Evolutionary conservation across 129 eudicot species (phyloP).

Genomic region (Flaveria linearis): DNA sequence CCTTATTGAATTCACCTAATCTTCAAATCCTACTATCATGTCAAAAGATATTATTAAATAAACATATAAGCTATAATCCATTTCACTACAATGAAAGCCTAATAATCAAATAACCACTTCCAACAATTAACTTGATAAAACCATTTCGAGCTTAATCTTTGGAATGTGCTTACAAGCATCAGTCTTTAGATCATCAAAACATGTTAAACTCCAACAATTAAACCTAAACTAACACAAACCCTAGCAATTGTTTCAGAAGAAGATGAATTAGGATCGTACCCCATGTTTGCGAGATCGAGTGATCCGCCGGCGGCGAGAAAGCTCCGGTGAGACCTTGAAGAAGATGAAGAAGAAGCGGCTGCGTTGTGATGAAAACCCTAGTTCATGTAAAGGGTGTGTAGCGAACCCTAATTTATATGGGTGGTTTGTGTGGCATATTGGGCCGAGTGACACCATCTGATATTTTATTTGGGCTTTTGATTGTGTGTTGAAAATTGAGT

Average conservation of each 20-base stretch:
- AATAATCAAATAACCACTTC: not conserved
- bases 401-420: constrained; percentile 10
- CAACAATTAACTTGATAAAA: not conserved
- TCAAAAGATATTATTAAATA: not conserved
- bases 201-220: not conserved
- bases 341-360: constrained; percentile 31
- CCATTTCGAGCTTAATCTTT: not conserved
- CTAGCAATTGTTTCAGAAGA: not conserved
- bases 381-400: constrained; percentile 9
- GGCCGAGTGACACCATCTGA: not conserved
- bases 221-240: not conserved
- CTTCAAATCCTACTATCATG: not conserved
- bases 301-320: constrained; percentile 14
- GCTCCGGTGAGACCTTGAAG: constrained; percentile 14
- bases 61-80: not conserved
- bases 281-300: constrained; percentile 37
- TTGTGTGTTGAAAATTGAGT: not conserved
- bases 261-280: constrained; percentile 11
- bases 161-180: not conserved
- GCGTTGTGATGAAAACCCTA: constrained; percentile 36
- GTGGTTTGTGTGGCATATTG: not conserved
- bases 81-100: not conserved
- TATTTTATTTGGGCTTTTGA: not conserved
- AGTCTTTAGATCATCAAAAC: not conserved
- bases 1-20: not conserved